phyloP scores from a whole-genome alignment of 2,329 filamentous ascomycete genomes.

The Aspergillus niger region DNA sequence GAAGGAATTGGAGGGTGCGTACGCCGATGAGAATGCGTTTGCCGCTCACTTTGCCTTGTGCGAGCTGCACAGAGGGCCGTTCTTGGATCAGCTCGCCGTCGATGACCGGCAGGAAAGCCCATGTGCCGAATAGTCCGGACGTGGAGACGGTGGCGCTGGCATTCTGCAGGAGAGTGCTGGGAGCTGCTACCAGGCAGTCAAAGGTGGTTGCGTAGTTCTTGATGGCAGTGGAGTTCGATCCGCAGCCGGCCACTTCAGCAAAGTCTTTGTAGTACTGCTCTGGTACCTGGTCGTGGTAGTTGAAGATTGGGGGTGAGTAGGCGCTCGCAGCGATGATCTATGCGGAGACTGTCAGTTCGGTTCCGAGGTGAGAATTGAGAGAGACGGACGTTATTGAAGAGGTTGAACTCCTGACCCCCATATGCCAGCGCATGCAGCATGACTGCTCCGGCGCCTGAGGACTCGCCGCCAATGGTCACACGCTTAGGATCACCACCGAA shows the following conservation, averaged over 20 bases:
- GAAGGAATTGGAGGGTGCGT: not conserved
- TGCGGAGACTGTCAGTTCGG: conserved; percentile 12
- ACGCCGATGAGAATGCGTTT: conserved; percentile 37
- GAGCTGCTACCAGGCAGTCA: conserved; percentile 44
- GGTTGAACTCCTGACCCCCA: conserved; percentile 13
- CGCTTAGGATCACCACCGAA: conserved; percentile 11
- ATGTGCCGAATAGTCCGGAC: conserved; percentile 43
- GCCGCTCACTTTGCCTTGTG: conserved; percentile 42
- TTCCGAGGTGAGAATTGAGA: not conserved
- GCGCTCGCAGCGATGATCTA: conserved; percentile 48
- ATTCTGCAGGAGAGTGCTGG: conserved; percentile 40
- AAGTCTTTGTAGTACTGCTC: conserved; percentile 52
- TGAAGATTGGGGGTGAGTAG: conserved; percentile 58
- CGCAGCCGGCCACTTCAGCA: conserved; percentile 45
- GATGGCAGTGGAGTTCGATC: not conserved
- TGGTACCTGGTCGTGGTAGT: conserved; percentile 50
- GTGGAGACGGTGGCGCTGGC: conserved; percentile 39
- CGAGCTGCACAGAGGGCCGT: conserved; percentile 42
- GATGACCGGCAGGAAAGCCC: conserved; percentile 49
- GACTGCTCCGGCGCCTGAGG: conserved; percentile 10
- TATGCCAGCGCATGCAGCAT: conserved; percentile 15
- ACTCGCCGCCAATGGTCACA: conserved; percentile 13
- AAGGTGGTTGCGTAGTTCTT: conserved; percentile 32
- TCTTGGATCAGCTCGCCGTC: conserved; percentile 45
- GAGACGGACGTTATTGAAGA: conserved; percentile 25